These are phyloP conservation scores for Colletotrichum sansevieriae DNA, from an alignment of 2,329 filamentous ascomycete species.

Conservation along the genomic window DNA sequence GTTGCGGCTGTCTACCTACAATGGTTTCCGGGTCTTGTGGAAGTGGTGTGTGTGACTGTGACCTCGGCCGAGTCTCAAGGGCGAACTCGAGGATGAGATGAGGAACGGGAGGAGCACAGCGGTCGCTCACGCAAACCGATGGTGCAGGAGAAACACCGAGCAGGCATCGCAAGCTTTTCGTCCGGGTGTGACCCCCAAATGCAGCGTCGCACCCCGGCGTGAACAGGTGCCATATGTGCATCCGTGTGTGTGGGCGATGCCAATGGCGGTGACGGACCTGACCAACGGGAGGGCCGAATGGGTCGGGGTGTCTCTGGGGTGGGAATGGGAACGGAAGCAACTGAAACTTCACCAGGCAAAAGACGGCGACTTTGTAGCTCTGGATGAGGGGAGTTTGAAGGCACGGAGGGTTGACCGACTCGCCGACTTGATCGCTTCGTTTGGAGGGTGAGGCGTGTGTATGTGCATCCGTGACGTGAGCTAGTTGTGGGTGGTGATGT, in stretches of 20 bases:
- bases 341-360: conserved; percentile 17
- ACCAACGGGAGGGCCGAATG: conserved; percentile 21
- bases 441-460: background rate
- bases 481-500: background rate
- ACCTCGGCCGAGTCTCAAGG: background rate
- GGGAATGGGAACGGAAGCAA: conserved; percentile 13
- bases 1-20: background rate
- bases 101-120: conserved; percentile 15
- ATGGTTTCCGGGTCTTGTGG: conserved; percentile 7
- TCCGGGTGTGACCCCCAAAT: conserved; percentile 32
- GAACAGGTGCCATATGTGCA: conserved; percentile 31
- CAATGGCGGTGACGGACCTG: conserved; percentile 32
- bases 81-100: conserved; percentile 17
- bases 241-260: conserved; percentile 21
- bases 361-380: conserved; percentile 15
- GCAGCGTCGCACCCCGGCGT: conserved; percentile 29
- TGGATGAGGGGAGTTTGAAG: background rate
- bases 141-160: conserved; percentile 13
- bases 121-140: background rate
- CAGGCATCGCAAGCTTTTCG: conserved; percentile 3
- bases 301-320: conserved; percentile 4
- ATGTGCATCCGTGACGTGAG: background rate
- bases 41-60: background rate
- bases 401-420: background rate
- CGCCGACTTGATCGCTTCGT: background rate